phyloP scores from a whole-genome alignment of 2,329 filamentous ascomycete species.

The Beauveria rudraprayagi region DNA sequence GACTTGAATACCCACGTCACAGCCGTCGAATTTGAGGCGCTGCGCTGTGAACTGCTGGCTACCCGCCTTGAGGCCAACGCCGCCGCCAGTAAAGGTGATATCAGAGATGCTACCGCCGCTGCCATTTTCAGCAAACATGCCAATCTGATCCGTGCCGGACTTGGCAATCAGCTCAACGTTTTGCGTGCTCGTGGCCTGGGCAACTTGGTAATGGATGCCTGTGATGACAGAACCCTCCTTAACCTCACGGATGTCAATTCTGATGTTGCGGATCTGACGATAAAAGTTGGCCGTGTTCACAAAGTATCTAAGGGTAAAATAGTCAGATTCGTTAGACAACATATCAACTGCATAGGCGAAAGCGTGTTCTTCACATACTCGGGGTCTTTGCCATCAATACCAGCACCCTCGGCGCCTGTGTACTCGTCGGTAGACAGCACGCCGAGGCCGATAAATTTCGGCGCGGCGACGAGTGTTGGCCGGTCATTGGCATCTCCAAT shows the following conservation, averaged over 20 bases:
- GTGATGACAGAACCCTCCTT: not conserved
- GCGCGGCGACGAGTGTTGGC: constrained; percentile 43
- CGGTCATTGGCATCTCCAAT: constrained; percentile 33
- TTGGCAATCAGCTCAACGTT: constrained; percentile 15
- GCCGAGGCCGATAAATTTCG: constrained; percentile 44
- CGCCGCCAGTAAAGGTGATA: constrained; percentile 52
- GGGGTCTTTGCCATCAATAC: constrained; percentile 3
- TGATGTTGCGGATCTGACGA: constrained; percentile 16
- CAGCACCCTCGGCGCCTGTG: not conserved
- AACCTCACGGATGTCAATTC: not conserved
- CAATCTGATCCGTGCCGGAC: not conserved
- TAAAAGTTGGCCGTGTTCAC: constrained; percentile 13
- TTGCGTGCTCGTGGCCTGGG: constrained; percentile 19
- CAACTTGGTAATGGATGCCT: constrained; percentile 18
- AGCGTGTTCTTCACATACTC: constrained; percentile 3
- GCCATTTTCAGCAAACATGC: constrained; percentile 19
- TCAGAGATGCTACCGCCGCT: constrained; percentile 40
- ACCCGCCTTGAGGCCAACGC: constrained; percentile 36
- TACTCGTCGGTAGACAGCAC: constrained; percentile 41
- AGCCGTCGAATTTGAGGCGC: constrained; percentile 57
- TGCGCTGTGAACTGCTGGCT: constrained; percentile 62
- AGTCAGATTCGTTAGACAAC: too few species aligned
- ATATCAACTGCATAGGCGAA: too few species aligned
- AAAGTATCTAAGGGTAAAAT: too few species aligned
- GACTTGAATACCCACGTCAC: constrained; percentile 56